These are phyloP conservation scores for Agaricus blazei DNA, from an alignment of 768 basidiomycete genomes.

Conservation along the genomic window DNA sequence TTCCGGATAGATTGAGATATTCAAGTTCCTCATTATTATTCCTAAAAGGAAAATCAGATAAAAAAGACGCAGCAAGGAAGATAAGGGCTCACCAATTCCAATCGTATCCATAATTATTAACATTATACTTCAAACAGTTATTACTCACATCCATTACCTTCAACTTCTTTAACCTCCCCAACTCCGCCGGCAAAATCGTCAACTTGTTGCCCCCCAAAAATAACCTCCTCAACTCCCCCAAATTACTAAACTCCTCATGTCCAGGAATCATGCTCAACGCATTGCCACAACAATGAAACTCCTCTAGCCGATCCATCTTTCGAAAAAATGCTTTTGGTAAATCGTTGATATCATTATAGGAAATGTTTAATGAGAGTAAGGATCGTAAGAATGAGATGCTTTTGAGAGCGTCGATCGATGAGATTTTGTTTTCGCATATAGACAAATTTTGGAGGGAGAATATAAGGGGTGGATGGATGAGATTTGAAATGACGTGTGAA, in stretches of 20 bases:
- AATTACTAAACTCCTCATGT: slow-evolving; percentile 72
- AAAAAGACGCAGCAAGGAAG: neutral
- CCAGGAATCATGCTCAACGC: slow-evolving; percentile 81
- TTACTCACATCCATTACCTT: slow-evolving; percentile 88
- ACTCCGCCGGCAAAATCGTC: slow-evolving; percentile 86
- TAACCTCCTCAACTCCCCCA: slow-evolving; percentile 65
- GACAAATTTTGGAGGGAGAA: slow-evolving; percentile 74
- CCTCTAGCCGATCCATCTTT: slow-evolving; percentile 65
- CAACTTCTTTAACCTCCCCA: slow-evolving; percentile 77
- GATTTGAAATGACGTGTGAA: slow-evolving; percentile 37
- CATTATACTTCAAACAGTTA: slow-evolving; percentile 93
- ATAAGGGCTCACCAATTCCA: slow-evolving; percentile 85
- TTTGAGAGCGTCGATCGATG: slow-evolving; percentile 55
- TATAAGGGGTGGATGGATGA: slow-evolving; percentile 30
- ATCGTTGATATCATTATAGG: slow-evolving; percentile 92
- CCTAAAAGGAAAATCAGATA: slow-evolving; percentile 39
- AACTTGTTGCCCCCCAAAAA: slow-evolving; percentile 94
- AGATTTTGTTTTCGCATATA: slow-evolving; percentile 85
- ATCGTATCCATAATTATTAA: slow-evolving; percentile 97
- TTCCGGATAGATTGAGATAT: slow-evolving; percentile 96
- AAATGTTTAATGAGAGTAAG: slow-evolving; percentile 81
- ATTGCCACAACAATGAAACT: slow-evolving; percentile 95
- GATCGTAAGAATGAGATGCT: slow-evolving; percentile 19
- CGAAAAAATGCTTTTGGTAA: slow-evolving; percentile 75
- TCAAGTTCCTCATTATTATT: slow-evolving; percentile 92